These are phyloP conservation scores for Crithidia brevicula DNA, from an alignment of 208 protist genomes.

Conservation along the genomic window DNA sequence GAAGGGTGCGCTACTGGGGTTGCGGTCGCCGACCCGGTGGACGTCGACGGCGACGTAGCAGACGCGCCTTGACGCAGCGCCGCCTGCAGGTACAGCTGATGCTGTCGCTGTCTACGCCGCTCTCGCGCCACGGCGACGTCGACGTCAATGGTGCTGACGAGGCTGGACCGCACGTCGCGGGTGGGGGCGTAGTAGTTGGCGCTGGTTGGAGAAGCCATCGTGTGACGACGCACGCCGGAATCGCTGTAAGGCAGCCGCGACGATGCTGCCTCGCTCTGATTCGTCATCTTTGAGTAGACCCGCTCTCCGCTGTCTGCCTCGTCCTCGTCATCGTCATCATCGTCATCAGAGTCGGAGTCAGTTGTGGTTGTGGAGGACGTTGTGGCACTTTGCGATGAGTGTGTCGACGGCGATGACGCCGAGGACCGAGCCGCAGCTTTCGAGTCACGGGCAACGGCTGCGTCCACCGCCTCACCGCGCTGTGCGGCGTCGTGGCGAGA, in stretches of 20 bases:
- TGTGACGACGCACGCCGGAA: conserved; percentile 11
- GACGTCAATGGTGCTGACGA: conserved; percentile 47
- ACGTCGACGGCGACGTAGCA: background rate
- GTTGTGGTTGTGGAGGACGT: background rate
- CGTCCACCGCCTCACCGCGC: too few species aligned
- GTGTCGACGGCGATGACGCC: too few species aligned
- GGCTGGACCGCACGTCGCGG: conserved; percentile 41
- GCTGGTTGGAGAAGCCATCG: background rate
- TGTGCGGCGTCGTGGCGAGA: too few species aligned
- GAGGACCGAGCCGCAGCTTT: too few species aligned
- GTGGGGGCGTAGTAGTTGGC: conserved; percentile 11
- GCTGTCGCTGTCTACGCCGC: conserved; percentile 10
- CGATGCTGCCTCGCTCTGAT: conserved; percentile 15
- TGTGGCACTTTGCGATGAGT: background rate
- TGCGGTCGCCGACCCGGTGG: too few species aligned
- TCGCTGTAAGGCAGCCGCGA: conserved; percentile 11
- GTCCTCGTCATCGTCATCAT: conserved; percentile 12
- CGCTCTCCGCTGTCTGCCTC: background rate
- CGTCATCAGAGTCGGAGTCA: background rate
- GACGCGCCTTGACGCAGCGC: conserved; percentile 1
- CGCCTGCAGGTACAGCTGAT: conserved; percentile 30
- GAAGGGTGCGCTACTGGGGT: too few species aligned
- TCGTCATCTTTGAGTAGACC: conserved; percentile 6
- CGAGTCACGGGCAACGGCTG: too few species aligned
- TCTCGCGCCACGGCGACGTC: conserved; percentile 43